Conservation (phyloP, 1,284 basidiomycete genomes). For the Sparassis latifolia region DNA sequence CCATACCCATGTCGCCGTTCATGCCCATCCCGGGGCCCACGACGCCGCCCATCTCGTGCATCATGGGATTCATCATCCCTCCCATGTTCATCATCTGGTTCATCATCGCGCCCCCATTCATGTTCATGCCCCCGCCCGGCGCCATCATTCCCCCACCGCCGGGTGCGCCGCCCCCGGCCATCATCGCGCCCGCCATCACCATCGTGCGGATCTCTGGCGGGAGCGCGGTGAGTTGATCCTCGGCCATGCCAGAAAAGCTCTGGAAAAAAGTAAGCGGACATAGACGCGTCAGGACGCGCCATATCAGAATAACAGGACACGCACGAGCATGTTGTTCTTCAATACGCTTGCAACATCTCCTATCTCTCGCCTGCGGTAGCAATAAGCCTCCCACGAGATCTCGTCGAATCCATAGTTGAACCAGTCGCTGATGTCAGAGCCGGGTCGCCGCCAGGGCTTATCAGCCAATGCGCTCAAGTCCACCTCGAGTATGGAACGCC, state of each 20-base stretch:
- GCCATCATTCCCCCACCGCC: conserved; percentile 48
- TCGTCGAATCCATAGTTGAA: conserved; percentile 99
- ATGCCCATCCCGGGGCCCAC: conserved; percentile 30
- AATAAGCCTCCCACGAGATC: conserved; percentile 89
- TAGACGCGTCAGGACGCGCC: too few species aligned
- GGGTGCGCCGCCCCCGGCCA: conserved; percentile 50
- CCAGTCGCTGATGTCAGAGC: conserved; percentile 94
- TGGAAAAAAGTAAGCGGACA: conserved; percentile 19
- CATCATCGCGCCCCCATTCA: conserved; percentile 36
- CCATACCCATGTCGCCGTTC: conserved; percentile 50
- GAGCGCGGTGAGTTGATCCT: conserved; percentile 69
- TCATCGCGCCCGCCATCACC: conserved; percentile 77
- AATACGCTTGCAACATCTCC: conserved; percentile 73
- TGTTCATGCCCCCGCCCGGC: conserved; percentile 28
- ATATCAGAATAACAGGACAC: conserved; percentile 23
- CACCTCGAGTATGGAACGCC: conserved; percentile 83
- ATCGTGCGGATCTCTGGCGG: conserved; percentile 76
- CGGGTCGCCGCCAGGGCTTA: conserved; percentile 91
- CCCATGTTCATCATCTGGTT: conserved; percentile 39
- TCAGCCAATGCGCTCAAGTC: conserved; percentile 80
- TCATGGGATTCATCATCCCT: conserved; percentile 33
- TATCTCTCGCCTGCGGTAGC: conserved; percentile 78
- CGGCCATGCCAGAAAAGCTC: conserved; percentile 77
- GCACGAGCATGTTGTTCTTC: conserved; percentile 70
- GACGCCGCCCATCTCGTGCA: conserved; percentile 45